Evolutionary conservation across 371 early-diverging fungal genomes (phyloP), one percentile per base, ranked within the genome.

Genomic region (Blakeslea trispora): DNA sequence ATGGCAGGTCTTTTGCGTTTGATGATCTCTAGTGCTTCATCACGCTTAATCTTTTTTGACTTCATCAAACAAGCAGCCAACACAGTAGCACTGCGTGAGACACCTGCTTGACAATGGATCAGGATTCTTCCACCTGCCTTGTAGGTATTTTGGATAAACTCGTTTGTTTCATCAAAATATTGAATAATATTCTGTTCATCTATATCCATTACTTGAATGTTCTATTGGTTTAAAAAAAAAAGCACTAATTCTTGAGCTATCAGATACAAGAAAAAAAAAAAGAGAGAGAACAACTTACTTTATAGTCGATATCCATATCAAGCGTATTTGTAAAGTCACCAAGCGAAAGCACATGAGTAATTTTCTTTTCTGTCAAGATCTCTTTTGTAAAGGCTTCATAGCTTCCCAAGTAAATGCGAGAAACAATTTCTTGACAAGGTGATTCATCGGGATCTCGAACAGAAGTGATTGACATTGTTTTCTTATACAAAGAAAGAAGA

Each of bases 61-160:
- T 80, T 79, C 89, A 92, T 91, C 53, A 92, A 43, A 61, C 86
- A 92, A 8, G 91, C 90, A 10, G 66, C 58, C 15, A 77, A 50
- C n/a, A 74, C 45, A 5, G 74, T 65, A 13, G 54, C 44, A 51
- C 69, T 65, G 21, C 71, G 63, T 18, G 66, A 71, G 7, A 71
- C 61, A 37, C 70, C 66, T 13, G 68, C 75, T 66, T 83, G 79
- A 72, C 92, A 92, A 56, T 92, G 89, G 1, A 91, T 82, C 24
- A 91, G 72, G 18, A 89, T 81, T 11, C 71, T 72, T 6, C 84
- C 84, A 9, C 75, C 75, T 9, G 47, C 63, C 1, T 63, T 69
- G 21, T 85, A 52, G 1, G 81, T 80, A 8, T 64, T 64, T 9
- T 76, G 52, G 19, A 89, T 89, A 63, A 88, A 92, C 14, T 53